Base-by-base conservation (phyloP, 202 grass and related monocot genomes). In the Panicum virgatum region DNA sequence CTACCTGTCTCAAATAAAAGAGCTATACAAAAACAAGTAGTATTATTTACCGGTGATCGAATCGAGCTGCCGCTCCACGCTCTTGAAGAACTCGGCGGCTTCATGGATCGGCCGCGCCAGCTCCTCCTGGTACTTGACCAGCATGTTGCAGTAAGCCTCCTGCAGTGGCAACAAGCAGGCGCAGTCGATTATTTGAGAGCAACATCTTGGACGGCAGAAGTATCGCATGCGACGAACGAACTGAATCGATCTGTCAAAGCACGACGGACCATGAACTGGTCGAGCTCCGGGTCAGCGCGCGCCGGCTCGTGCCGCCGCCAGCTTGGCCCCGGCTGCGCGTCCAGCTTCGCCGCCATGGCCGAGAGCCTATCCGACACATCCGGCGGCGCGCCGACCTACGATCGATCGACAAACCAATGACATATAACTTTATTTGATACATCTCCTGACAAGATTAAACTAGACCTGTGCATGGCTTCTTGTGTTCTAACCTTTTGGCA, bases 61-160 rank as follows among this genome's bases (percentile, higher is more conserved):
- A 75, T 85, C 89, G 83, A 99, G 91, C 85, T 96, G 91, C 72
- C 80, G 67, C 78, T 94, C 87, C 47, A 93, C 75, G 36, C 69
- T 91, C 70, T 81, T 92, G 77, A 99, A 90, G 86, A 99, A 96
- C 54, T 94, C 96, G 4, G 80, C 79, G 5, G 89, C 92, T 37
- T 99, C 96, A 66, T 89, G 83, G 51, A 96, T 79, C 47, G 93
- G 96, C 54, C 91, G 88, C 51, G 80, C 79, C 75, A 99, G 85
- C 80, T 99, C 96, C 42, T 94, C 93, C 43, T 86, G 79, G 66
- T 90, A 99, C 87, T 92, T 99, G n/a, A 77, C 70, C 61, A 99
- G 74, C 85, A 96, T 94, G 77, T 86, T 86, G 80, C 93, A 90
- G 68, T 99, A 99, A 0, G 91, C 91, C 73, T 99, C 91, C 96